Base-by-base conservation (phyloP, 1,139 yeast genomes). In the Hyphopichia burtonii region DNA sequence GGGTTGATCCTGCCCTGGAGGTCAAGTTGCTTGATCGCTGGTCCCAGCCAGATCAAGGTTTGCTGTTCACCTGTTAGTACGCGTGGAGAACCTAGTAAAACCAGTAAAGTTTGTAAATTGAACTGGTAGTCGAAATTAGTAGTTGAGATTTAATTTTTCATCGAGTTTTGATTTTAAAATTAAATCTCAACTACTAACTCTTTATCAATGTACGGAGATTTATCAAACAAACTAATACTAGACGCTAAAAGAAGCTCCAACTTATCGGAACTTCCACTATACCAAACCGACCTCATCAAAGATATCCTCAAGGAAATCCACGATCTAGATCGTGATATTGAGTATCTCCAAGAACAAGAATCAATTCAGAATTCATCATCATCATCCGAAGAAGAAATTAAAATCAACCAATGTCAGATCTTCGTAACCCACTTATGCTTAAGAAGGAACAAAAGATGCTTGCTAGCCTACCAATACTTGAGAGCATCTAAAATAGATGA, bases 401-500 rank as follows among this genome's bases (percentile, higher is more conserved):
- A 78, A 48, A 70, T 80, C 33, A 73, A 75, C 43, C 82, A 82
- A 47, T 86, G 95, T 48, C 91, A 87, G 45, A 62, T 85, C 37
- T 86, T 90, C 56, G 93, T 91, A 2, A 82, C 89, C n/a, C 86
- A 83, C 50, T 64, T 89, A 35, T 83, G 89, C 34, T 83, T 90
- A 83, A 75, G 93, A 45, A 69, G 98, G 42, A 90, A 93, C 63
- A 93, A 93, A 60, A 70, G 99, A 44, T 90, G 97, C 58, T 60
- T 93, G 31, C 61, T 93, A 46, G 97, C 96, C 0, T 89, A 93
- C 57, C 88, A 90, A 57, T 73, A 76, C 47, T 73, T 80, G 20
- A 68, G 99, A 40, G 81, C 94, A 1, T 79, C 77, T 39, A 78
- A 82, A 46, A 65, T 93, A 36, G 86, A 80, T 44, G 81, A 80